Base-by-base conservation (phyloP, 2,329 filamentous ascomycete species). In the Fusarium udum region DNA sequence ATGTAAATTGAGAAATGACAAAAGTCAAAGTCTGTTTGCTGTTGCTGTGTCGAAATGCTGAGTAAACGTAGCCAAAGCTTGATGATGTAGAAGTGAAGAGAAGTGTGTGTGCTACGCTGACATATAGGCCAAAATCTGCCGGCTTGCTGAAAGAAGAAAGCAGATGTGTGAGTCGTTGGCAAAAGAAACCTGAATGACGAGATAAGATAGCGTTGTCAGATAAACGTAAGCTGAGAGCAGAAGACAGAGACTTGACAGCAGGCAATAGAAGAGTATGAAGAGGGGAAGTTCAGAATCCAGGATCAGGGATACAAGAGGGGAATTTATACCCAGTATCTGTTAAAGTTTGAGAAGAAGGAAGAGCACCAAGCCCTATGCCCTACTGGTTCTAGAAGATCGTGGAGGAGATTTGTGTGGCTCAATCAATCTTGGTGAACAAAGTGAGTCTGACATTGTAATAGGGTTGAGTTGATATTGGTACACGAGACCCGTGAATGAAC, bases 341-440 rank as follows among this genome's bases (percentile, higher is more conserved):
- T 15, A 56, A 12, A 20, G 15, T 43, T 43, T 43, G 11, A 42
- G 20, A 20, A 24, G 2, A 22, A 7, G n/a, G 6, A 6, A 31
- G 15, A n/a, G 9, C 8, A n/a, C 8, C 3, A 18, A 56, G 16
- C 16, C 24, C 34, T 55, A 10, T 40, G 3, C 20, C 24, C 34
- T 53, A 28, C 2, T 14, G 24, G 13, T 28, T 53, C 24, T 2
- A 13, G 9, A 53, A 20, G 48, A 7, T 34, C 4, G 6, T 20
- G 31, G 48, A 34, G 12, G n/a, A 15, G 4, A 34, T 20, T 4
- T 6, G 12, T 34, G 8, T 20, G 8, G 0, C 3, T 15, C 6
- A 10, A 15, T 3, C 16, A 6, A 11, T 24, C 12, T 2, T 15
- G 3, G 8, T 10, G 8, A 24, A 13, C 3, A 11, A 6, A 2